Evolutionary conservation across 1,139 yeast species (phyloP).

Genomic region (Saccharomycopsis hybrid): DNA sequence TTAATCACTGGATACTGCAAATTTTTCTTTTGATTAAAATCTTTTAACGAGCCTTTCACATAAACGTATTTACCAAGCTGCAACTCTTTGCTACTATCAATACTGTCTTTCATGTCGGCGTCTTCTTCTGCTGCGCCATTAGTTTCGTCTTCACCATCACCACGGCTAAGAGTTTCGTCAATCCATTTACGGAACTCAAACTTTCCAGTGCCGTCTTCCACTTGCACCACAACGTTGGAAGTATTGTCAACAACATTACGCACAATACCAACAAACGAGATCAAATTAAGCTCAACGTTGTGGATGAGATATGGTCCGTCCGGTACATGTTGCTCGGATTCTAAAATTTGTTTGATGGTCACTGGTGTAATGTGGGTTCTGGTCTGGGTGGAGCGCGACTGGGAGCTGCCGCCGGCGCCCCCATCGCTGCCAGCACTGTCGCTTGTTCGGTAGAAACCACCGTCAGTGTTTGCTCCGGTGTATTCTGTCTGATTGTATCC

Average conservation of each 20-base stretch:
- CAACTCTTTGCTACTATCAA: slow-evolving; percentile 31
- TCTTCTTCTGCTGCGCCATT: slow-evolving; percentile 23
- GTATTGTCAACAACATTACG: slow-evolving; percentile 53
- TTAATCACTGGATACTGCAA: slow-evolving; percentile 60
- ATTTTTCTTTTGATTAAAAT: slow-evolving; percentile 59
- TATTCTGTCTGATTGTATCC: slow-evolving; percentile 25
- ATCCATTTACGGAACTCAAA: slow-evolving; percentile 64
- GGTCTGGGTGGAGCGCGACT: slow-evolving; percentile 23
- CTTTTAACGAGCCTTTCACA: slow-evolving; percentile 67
- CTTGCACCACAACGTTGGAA: slow-evolving; percentile 43
- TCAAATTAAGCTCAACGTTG: slow-evolving; percentile 54
- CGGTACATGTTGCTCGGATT: slow-evolving; percentile 55
- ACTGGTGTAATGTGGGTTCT: slow-evolving; percentile 61
- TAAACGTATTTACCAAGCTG: slow-evolving; percentile 51
- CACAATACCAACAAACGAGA: slow-evolving; percentile 60
- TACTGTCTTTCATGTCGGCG: slow-evolving; percentile 24
- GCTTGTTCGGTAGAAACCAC: slow-evolving; percentile 27
- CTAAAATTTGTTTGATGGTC: slow-evolving; percentile 71
- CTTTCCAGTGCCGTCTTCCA: slow-evolving; percentile 85
- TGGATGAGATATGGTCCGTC: slow-evolving; percentile 72
- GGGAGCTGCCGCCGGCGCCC: slow-evolving; percentile 33
- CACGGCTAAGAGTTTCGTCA: slow-evolving; percentile 31
- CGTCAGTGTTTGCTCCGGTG: slow-evolving; percentile 22
- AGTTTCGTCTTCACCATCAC: slow-evolving; percentile 24
- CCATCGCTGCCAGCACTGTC: slow-evolving; percentile 33